Conservation (phyloP, 257 asterid species). For the Solanum pinnatisectum region DNA sequence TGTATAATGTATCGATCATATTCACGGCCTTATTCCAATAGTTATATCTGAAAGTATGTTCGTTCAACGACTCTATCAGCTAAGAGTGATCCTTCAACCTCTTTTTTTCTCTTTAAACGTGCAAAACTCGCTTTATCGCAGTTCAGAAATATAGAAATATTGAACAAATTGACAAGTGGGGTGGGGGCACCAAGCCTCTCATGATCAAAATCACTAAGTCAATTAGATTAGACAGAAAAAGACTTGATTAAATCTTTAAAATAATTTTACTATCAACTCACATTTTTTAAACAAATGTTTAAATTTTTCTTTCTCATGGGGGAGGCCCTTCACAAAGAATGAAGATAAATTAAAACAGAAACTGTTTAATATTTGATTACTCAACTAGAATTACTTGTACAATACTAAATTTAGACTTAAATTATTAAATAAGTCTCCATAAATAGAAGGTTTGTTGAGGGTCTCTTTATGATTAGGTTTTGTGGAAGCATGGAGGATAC, state of each 20-base stretch:
- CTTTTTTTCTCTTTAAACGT: not conserved
- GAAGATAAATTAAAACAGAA: not conserved
- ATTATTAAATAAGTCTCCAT: not conserved
- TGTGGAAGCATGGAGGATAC: not conserved
- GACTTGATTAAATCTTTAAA: not conserved
- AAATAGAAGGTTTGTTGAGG: not conserved
- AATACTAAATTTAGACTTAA: not conserved
- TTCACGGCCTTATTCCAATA: not conserved
- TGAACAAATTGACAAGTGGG: not conserved
- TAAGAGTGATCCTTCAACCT: not conserved
- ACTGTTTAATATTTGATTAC: not conserved
- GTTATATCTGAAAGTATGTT: not conserved
- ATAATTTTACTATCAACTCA: not conserved
- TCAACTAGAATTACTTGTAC: not conserved
- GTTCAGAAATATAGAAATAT: not conserved
- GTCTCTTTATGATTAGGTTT: not conserved
- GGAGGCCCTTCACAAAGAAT: not conserved
- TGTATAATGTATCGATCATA: too few species aligned
- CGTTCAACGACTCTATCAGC: too few species aligned
- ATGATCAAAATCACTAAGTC: not conserved
- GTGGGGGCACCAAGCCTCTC: not conserved
- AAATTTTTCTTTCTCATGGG: not conserved
- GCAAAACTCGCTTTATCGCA: not conserved
- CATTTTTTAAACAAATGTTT: not conserved
- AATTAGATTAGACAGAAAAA: not conserved